A percentile compares a stretch with the other conserved stretches of the same genome.
phyloP scores from a whole-genome alignment of 495 filamentous ascomycete species.

The Trichocladium antarcticum region DNA sequence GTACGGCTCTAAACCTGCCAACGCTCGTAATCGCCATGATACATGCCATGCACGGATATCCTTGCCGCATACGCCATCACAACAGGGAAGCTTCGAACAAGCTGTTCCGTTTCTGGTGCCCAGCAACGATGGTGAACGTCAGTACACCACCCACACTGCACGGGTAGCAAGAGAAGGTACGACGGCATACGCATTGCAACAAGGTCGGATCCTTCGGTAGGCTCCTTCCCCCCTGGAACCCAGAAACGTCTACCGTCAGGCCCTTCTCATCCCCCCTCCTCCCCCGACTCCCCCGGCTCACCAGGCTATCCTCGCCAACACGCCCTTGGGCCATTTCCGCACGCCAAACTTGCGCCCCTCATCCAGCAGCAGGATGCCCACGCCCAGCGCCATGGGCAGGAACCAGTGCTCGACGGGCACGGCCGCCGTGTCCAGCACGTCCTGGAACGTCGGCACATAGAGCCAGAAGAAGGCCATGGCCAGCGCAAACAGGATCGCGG shows the following conservation, averaged over 20 bases:
- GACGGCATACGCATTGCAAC: too few species aligned
- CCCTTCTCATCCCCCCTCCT: too few species aligned
- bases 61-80: conserved; percentile 46
- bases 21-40: conserved; percentile 47
- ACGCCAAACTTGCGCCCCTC: conserved; percentile 46
- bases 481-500: conserved; percentile 51
- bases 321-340: conserved; percentile 38
- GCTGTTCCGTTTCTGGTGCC: conserved; percentile 33
- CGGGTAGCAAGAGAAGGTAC: neutral
- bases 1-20: conserved; percentile 1
- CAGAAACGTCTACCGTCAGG: too few species aligned
- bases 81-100: conserved; percentile 36
- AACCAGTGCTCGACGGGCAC: conserved; percentile 58
- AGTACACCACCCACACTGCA: too few species aligned
- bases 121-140: conserved; percentile 21
- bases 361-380: conserved; percentile 49
- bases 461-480: conserved; percentile 53
- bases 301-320: conserved; percentile 42
- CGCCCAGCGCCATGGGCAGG: conserved; percentile 50
- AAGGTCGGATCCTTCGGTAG: too few species aligned
- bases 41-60: conserved; percentile 43
- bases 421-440: conserved; percentile 38
- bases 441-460: conserved; percentile 50
- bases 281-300: conserved; percentile 12
- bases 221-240: too few species aligned